Evolutionary conservation across 495 filamentous ascomycete genomes (phyloP).

Genomic region (Bombardia bombarda): DNA sequence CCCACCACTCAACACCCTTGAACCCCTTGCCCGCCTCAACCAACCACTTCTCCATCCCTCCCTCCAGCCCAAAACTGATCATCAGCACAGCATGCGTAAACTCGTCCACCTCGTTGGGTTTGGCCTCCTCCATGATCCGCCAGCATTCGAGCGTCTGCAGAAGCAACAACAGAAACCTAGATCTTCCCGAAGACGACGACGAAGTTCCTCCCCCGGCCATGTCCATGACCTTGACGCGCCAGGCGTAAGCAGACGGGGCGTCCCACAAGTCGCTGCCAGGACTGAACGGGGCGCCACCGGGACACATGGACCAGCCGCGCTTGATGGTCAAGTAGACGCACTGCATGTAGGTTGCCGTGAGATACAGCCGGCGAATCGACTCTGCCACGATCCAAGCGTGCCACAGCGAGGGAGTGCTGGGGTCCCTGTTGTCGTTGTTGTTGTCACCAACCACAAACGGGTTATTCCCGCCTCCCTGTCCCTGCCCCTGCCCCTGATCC

Average conservation of each 20-base stretch:
- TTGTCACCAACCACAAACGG: not conserved
- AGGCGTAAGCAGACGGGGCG: constrained; percentile 19
- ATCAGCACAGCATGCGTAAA: constrained; percentile 16
- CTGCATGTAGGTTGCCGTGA: constrained; percentile 14
- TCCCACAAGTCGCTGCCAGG: constrained; percentile 28
- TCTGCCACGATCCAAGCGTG: constrained; percentile 31
- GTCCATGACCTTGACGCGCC: constrained; percentile 5
- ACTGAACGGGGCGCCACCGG: constrained; percentile 22
- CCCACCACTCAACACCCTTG: not conserved
- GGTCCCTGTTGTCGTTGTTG: not conserved
- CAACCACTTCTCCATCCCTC: constrained; percentile 13
- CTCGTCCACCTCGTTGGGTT: constrained; percentile 18
- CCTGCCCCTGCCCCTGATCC: no score
- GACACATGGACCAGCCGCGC: constrained; percentile 22
- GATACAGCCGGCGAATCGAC: constrained; percentile 26
- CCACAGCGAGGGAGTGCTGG: constrained; percentile 7
- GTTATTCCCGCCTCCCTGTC: no score
- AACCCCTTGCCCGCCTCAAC: not conserved
- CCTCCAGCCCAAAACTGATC: constrained; percentile 16
- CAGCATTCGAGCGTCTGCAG: constrained; percentile 11
- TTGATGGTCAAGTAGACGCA: constrained; percentile 24
- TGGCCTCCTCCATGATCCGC: constrained; percentile 8
- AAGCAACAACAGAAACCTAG: constrained; percentile 8
- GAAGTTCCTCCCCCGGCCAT: not conserved
- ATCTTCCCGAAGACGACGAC: no score